phyloP scores from a whole-genome alignment of 768 basidiomycete genomes.

The Coprinopsis marcescibilis region DNA sequence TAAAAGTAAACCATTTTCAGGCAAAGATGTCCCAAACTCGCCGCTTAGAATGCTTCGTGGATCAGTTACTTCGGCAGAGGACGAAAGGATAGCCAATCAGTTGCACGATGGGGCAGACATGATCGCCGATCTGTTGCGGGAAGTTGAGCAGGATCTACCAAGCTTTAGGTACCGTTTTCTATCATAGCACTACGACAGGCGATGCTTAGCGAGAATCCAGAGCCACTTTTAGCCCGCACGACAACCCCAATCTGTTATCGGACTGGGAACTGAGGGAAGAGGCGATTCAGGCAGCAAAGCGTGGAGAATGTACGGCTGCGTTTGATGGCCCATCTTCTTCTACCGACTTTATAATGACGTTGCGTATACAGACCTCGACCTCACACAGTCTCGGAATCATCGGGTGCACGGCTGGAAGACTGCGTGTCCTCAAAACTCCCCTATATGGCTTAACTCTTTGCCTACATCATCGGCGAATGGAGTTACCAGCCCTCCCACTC shows the following conservation, averaged over 20 bases:
- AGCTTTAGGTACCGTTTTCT: not conserved
- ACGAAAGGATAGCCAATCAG: conserved; percentile 27
- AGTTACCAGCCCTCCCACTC: conserved; percentile 16
- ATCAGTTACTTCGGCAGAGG: conserved; percentile 22
- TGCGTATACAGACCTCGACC: conserved; percentile 21
- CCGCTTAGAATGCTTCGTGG: not conserved
- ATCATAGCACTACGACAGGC: not conserved
- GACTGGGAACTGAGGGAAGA: conserved; percentile 28
- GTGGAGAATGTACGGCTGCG: conserved; percentile 23
- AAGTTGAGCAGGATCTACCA: conserved; percentile 30
- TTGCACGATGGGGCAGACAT: conserved; percentile 30
- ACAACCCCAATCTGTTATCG: conserved; percentile 33
- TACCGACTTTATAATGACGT: not conserved
- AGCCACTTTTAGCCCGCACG: conserved; percentile 40
- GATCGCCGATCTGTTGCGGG: conserved; percentile 31
- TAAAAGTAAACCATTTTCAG: not conserved
- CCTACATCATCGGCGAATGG: conserved; percentile 27
- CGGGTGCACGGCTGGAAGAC: conserved; percentile 31
- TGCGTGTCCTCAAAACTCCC: conserved; percentile 34
- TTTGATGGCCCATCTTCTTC: not conserved
- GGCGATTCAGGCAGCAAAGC: conserved; percentile 23
- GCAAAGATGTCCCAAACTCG: not conserved
- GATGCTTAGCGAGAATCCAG: conserved; percentile 31
- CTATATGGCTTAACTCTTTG: conserved; percentile 30
- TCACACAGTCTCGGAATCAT: conserved; percentile 27